Base-by-base conservation (phyloP, 768 basidiomycete genomes). In the Xerocomellus chrysenteron region DNA sequence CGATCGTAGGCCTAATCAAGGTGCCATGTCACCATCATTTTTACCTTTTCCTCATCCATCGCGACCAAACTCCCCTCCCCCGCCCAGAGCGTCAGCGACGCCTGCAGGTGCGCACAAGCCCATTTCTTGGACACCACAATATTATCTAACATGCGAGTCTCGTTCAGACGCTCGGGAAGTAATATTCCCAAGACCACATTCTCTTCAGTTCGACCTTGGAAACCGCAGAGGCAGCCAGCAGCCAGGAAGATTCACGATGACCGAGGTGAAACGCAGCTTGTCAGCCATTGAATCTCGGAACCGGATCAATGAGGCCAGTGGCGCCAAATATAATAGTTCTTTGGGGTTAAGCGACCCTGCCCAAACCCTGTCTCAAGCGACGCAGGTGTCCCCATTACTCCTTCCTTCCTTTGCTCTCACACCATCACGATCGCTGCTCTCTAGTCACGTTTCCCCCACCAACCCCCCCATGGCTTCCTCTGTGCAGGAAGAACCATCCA, bases 11-110 rank as follows among this genome's bases (percentile, higher is more conserved):
- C 54, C 61, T 43, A 50, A 62, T 71, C 69, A 50, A 28, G 55
- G 49, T 44, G 36, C 35, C 35, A 42, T 60, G 53, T 57, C 60
- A 0, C 55, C 57, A 50, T 69, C 72, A 26, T 64, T 71, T 73
- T 63, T 73, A 52, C 69, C 67, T 57, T 70, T 71, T 40, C 68
- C 68, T 53, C 66, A 55, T 44, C 61, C 71, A 24, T 64, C 65
- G 32, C 69, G 51, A 63, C 66, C 59, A 52, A 48, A 24, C 37
- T 54, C 56, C 35, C 66, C 58, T 42, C 48, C 56, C 16, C 65
- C 59, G 13, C 35, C 32, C 19, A 56, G 44, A 50, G 68, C 56
- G 70, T 65, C 68, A 13, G 64, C 54, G 64, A 65, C 70, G 59
- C 65, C 50, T 5, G n/a, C 57, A 59, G 66, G 70, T 72, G 48